phyloP scores from a whole-genome alignment of 805 yeast species.

The Ogataea trehalophila region DNA sequence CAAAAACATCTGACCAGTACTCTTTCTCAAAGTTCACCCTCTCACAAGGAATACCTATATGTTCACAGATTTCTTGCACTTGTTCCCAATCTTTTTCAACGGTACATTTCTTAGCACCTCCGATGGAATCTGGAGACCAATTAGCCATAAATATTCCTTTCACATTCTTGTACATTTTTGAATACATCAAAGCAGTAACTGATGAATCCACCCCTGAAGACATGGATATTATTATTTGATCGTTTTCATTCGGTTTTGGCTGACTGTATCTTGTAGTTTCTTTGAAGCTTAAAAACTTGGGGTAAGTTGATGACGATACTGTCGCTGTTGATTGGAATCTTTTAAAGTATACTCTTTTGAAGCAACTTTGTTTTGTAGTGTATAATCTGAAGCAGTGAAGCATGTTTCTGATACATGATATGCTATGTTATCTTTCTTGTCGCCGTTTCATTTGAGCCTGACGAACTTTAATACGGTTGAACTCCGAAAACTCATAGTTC shows the following conservation, averaged over 20 bases:
- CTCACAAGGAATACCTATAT: constrained; percentile 62
- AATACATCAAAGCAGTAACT: constrained; percentile 60
- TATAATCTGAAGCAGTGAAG: too few species aligned
- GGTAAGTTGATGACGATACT: neutral
- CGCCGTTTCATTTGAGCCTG: too few species aligned
- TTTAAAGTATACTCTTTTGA: neutral
- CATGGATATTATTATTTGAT: constrained; percentile 80
- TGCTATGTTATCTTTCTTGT: too few species aligned
- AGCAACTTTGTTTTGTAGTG: too few species aligned
- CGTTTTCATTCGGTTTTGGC: constrained; percentile 43
- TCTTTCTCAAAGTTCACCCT: constrained; percentile 83
- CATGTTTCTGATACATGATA: too few species aligned
- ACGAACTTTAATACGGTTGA: too few species aligned
- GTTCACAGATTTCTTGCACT: constrained; percentile 59
- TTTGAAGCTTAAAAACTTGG: constrained; percentile 2
- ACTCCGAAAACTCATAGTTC: too few species aligned
- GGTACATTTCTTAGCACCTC: constrained; percentile 48
- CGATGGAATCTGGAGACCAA: constrained; percentile 51
- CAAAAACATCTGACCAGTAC: constrained; percentile 89
- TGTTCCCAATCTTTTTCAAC: constrained; percentile 83
- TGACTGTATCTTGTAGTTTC: constrained; percentile 29
- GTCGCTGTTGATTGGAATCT: neutral
- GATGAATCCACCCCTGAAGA: constrained; percentile 97
- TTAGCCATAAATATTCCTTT: constrained; percentile 90
- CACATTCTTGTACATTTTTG: constrained; percentile 54